These are phyloP conservation scores for Phyllostachys edulis DNA, from an alignment of 176 grass and related monocot genomes.

Conservation along the genomic window DNA sequence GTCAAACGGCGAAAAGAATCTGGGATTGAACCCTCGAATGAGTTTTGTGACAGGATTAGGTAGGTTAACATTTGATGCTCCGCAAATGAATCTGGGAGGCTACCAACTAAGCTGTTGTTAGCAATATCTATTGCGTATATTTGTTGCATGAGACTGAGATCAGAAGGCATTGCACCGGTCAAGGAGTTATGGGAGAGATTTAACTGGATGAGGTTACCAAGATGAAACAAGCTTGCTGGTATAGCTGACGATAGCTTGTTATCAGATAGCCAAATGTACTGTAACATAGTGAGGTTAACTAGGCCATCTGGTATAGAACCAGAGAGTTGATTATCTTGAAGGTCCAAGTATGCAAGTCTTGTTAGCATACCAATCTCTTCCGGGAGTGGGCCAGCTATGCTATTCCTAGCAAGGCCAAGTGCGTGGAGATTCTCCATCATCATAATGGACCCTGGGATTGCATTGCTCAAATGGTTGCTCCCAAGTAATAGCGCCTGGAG, in stretches of 20 bases:
- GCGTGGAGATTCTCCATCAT: neutral
- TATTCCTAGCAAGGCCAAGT: neutral
- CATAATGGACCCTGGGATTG: neutral
- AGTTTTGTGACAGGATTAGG: too few relatives aligned
- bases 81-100: neutral
- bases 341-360: rapidly evolving
- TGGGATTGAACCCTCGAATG: too few relatives aligned
- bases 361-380: neutral
- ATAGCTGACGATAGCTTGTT: too few relatives aligned
- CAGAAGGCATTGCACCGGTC: neutral
- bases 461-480: neutral
- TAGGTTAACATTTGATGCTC: neutral
- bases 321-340: rapidly evolving
- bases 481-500: rapidly evolving
- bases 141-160: neutral
- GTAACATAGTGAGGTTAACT: neutral
- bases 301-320: neutral
- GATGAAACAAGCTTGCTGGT: too few relatives aligned
- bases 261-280: too few relatives aligned
- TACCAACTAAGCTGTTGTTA: neutral
- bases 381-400: neutral
- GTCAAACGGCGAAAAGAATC: too few relatives aligned
- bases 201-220: too few relatives aligned
- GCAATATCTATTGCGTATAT: neutral
- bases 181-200: neutral